These are phyloP conservation scores for Cyphellophora europaea DNA, from an alignment of 2,329 filamentous ascomycete species.

Conservation along the genomic window DNA sequence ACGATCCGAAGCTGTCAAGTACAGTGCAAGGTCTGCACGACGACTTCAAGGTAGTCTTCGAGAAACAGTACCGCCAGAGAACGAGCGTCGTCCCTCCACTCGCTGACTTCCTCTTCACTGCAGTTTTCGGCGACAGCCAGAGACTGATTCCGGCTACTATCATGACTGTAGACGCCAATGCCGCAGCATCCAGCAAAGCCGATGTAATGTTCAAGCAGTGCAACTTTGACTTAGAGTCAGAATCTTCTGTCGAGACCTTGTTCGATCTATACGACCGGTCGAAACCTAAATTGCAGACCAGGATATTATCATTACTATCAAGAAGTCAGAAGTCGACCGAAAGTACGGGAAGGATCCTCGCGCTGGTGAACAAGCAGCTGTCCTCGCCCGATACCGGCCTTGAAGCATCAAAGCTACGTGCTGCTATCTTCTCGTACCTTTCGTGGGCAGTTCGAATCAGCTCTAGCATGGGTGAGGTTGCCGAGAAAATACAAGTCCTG, in stretches of 20 bases:
- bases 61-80: slow-evolving; percentile 20
- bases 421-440: slow-evolving; percentile 75
- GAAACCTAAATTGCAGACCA: slow-evolving; percentile 64
- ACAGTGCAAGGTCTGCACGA: slow-evolving; percentile 5
- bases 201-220: slow-evolving; percentile 82
- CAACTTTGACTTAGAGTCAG: slow-evolving; percentile 58
- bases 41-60: slow-evolving; percentile 28
- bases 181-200: slow-evolving; percentile 69
- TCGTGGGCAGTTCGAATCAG: slow-evolving; percentile 77
- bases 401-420: slow-evolving; percentile 70
- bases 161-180: slow-evolving; percentile 74
- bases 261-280: slow-evolving; percentile 65
- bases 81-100: slow-evolving; percentile 26
- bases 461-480: slow-evolving; percentile 55
- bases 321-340: slow-evolving; percentile 67
- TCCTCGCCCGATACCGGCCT: slow-evolving; percentile 47
- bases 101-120: slow-evolving; percentile 67
- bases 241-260: slow-evolving; percentile 52
- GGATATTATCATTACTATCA: slow-evolving; percentile 64
- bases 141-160: slow-evolving; percentile 76
- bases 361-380: slow-evolving; percentile 60
- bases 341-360: slow-evolving; percentile 58
- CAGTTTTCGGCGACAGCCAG: slow-evolving; percentile 74
- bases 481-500: slow-evolving; percentile 51
- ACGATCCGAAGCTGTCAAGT: slow-evolving; percentile 39